Evolutionary conservation across 352 stramenopile species (phyloP), one percentile per base, ranked within the genome.

Genomic region (Pythium volutum): DNA sequence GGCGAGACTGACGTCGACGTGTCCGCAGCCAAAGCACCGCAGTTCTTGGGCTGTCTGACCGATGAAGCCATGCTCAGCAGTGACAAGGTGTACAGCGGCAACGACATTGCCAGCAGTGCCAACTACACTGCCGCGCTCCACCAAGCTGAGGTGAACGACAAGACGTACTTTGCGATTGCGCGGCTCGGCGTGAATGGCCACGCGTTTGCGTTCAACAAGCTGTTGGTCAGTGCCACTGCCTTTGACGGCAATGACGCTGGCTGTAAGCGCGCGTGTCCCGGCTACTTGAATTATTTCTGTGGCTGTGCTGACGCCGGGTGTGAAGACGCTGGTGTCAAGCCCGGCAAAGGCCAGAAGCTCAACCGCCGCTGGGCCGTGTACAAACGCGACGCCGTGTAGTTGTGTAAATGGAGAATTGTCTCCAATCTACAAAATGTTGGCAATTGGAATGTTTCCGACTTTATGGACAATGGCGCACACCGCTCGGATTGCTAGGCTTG

Each of bases 291-390:
- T 31, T 84, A 95, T 64, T 76, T 79, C 29, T 97, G 90, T 60
- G 90, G 90, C 29, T 97, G 90, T 61, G 78, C 81, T 10, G 90
- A 97, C 55, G 74, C 53, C 53, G 82, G 81, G 20, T 97, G 90
- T 69, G 72, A 62, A 15, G 88, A 92, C 63, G 74, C 81, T 70
- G 76, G 77, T 38, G 77, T 92, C 42, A 38, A n/a, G 25, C 76
- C 76, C 7, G 85, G 84, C 45, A 68, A 85, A 64, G 85, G 84
- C 47, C 83, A 96, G 67, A 84, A 96, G 69, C 87, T 94, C 75
- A 95, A 94, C 74, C 88, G 88, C 54, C 87, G 88, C 52, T 96
- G 88, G 88, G 87, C 87, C 57, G 77, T 96, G 64, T 96, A 95
- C 75, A 84, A 94, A 67, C 84, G 84, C n/a, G n/a, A n/a, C n/a